Percentiles rank a stretch among this genome's conserved stretches.
Conservation (phyloP, 108 stramenopile species). For the Skeletonema marinoi region DNA sequence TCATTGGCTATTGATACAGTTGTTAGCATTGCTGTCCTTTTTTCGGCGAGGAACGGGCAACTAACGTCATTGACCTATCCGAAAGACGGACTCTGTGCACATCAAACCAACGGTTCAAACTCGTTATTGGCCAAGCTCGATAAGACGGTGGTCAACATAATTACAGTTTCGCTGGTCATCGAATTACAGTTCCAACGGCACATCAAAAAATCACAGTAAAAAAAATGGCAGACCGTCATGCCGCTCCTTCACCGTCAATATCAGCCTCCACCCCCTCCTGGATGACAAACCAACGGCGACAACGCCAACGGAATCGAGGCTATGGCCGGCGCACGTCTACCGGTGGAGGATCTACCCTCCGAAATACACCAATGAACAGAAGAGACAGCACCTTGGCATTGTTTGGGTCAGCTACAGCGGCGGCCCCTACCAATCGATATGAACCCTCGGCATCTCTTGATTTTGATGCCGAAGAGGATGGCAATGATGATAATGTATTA, state of each 20-base stretch:
- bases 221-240: background rate
- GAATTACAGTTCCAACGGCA: background rate
- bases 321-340: slow-evolving; percentile 19
- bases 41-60: background rate
- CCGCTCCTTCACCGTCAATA: background rate
- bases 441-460: slow-evolving; percentile 11
- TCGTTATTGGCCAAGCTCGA: background rate
- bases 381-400: background rate
- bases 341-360: background rate
- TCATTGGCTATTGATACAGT: background rate
- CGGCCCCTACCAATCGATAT: background rate
- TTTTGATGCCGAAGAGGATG: slow-evolving; percentile 12
- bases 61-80: background rate
- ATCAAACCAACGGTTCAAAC: background rate
- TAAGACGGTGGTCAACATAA: background rate
- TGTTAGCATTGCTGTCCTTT: background rate
- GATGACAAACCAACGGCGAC: slow-evolving; percentile 28
- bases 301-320: slow-evolving; percentile 15
- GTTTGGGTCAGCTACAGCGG: background rate
- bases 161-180: background rate
- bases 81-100: background rate
- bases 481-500: background rate
- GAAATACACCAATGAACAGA: slow-evolving; percentile 7
- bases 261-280: slow-evolving; percentile 21
- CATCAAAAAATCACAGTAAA: background rate